Conservation (phyloP, 2,329 filamentous ascomycete genomes). For the Didymella segeticola region DNA sequence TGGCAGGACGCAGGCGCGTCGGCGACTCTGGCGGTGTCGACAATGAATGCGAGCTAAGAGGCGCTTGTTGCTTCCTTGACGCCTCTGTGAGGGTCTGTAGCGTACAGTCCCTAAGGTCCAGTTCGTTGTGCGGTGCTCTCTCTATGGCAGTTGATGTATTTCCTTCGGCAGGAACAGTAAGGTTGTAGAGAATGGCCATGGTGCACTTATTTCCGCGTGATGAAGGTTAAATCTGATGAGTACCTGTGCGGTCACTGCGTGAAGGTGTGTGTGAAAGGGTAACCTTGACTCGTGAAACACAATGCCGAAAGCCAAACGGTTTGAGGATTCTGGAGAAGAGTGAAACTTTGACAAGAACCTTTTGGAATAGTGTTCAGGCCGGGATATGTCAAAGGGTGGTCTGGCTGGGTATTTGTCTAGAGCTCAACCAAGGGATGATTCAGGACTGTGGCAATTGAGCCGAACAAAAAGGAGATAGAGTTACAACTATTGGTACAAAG, state of each 20-base stretch:
- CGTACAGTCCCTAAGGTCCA: slow-evolving; percentile 3
- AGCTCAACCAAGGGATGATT: slow-evolving; percentile 11
- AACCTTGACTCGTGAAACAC: slow-evolving; percentile 24
- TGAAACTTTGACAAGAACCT: slow-evolving; percentile 19
- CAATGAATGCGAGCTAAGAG: slow-evolving; percentile 12
- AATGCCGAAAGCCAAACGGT: slow-evolving; percentile 21
- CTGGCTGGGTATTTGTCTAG: slow-evolving; percentile 1
- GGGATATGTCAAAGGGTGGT: not conserved
- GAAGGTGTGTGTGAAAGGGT: slow-evolving; percentile 12
- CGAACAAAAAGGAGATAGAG: slow-evolving; percentile 6
- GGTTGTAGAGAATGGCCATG: slow-evolving; percentile 22
- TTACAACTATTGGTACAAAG: slow-evolving; percentile 16
- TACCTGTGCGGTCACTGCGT: slow-evolving; percentile 19
- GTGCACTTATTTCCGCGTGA: slow-evolving; percentile 14
- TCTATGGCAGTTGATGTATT: not conserved
- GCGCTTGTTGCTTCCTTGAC: slow-evolving; percentile 2
- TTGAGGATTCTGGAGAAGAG: slow-evolving; percentile 10
- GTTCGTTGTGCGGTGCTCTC: not conserved
- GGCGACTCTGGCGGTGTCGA: slow-evolving; percentile 40
- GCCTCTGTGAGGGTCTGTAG: not conserved
- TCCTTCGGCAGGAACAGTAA: slow-evolving; percentile 11
- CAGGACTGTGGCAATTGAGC: slow-evolving; percentile 8
- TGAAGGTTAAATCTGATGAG: slow-evolving; percentile 14
- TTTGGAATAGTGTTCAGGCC: not conserved
- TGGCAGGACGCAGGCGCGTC: slow-evolving; percentile 22